Conservation (phyloP, 2,329 filamentous ascomycete species). For the Xylariaceae sp. region DNA sequence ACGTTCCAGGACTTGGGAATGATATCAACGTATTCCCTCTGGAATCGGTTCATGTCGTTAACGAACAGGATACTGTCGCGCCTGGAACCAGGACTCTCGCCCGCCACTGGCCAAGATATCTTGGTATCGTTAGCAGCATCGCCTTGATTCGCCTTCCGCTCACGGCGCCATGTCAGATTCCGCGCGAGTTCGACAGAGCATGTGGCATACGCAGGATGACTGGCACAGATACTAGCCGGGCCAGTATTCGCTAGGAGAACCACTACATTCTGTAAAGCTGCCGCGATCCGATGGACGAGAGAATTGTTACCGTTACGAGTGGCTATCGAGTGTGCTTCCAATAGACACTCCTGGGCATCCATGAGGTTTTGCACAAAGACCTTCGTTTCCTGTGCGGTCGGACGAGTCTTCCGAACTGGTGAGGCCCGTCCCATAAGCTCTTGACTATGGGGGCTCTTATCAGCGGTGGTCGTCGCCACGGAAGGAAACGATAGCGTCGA, state of each 20-base stretch:
- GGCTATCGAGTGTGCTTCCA: conserved; percentile 57
- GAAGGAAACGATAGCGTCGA: conserved; percentile 86
- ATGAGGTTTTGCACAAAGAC: conserved; percentile 55
- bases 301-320: conserved; percentile 50
- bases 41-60: conserved; percentile 59
- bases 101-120: conserved; percentile 34
- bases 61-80: conserved; percentile 43
- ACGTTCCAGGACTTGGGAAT: conserved; percentile 80
- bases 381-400: conserved; percentile 30
- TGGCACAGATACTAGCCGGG: conserved; percentile 40
- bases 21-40: conserved; percentile 76
- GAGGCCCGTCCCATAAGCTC: conserved; percentile 33
- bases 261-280: conserved; percentile 58
- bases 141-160: conserved; percentile 49
- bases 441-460: conserved; percentile 36
- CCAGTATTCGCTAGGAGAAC: conserved; percentile 61
- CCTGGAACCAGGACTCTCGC: conserved; percentile 30
- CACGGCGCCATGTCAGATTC: conserved; percentile 62
- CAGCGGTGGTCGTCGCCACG: conserved; percentile 42
- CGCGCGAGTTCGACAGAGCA: conserved; percentile 65
- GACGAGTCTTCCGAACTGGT: conserved; percentile 32
- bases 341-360: conserved; percentile 60
- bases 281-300: conserved; percentile 58
- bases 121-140: conserved; percentile 34
- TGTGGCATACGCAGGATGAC: conserved; percentile 53